These are phyloP conservation scores for Juncus effusus DNA, from an alignment of 176 grass and related monocot species.

Conservation along the genomic window DNA sequence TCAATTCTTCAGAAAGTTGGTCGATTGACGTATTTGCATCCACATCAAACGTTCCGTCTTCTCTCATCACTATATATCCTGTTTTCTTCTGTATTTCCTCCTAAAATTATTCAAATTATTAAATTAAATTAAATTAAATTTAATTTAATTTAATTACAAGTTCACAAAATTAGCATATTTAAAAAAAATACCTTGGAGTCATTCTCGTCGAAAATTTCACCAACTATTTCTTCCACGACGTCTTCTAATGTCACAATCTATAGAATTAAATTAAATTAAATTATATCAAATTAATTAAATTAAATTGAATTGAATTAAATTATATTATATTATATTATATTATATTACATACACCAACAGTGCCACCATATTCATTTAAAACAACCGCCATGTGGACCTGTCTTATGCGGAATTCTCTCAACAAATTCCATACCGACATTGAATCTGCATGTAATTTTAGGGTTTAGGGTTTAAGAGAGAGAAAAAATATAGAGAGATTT, in stretches of 20 bases:
- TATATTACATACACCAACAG: constrained; percentile 80
- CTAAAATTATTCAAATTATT: constrained; percentile 33
- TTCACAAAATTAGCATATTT: constrained; percentile 8
- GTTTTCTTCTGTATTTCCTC: constrained; percentile 99
- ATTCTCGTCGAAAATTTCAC: constrained; percentile 98
- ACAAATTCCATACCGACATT: constrained; percentile 95
- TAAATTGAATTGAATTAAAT: constrained; percentile 18
- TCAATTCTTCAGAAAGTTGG: constrained; percentile 84
- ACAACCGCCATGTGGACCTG: constrained; percentile 99
- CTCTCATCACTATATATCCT: constrained; percentile 81
- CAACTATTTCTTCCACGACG: constrained; percentile 98
- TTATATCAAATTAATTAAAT: constrained; percentile 27
- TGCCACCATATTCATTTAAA: constrained; percentile 98
- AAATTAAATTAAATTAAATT: neutral
- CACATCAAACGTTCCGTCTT: constrained; percentile 89
- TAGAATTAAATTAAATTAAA: constrained; percentile 1
- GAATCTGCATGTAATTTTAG: constrained; percentile 66
- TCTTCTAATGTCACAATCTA: constrained; percentile 99
- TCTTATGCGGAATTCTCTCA: constrained; percentile 94
- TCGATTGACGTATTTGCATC: constrained; percentile 99
- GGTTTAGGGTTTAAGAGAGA: constrained; percentile 10
- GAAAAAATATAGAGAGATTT: neutral
- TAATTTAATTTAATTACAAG: neutral
- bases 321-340: constrained; percentile 14
- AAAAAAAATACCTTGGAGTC: constrained; percentile 99